Conservation (phyloP, 2,329 filamentous ascomycete species). For the Dactylellina sp. region DNA sequence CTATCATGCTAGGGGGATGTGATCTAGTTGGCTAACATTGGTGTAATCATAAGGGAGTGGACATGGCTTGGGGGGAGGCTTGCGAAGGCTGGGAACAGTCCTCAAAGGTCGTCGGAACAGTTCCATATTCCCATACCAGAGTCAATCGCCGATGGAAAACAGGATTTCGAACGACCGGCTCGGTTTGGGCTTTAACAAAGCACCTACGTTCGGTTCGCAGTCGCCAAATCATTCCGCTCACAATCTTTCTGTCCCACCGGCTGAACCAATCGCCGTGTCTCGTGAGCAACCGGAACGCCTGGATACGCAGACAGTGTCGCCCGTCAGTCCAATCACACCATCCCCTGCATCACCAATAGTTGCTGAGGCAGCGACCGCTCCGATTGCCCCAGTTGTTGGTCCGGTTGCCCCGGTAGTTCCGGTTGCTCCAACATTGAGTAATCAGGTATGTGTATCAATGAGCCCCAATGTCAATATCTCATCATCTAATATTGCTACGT, state of each 20-base stretch:
- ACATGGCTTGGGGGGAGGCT: constrained; percentile 56
- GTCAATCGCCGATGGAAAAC: constrained; percentile 57
- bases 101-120: constrained; percentile 60
- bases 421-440: constrained; percentile 11
- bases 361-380: constrained; percentile 27
- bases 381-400: too few relatives aligned
- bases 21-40: neutral
- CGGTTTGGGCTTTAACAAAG: constrained; percentile 46
- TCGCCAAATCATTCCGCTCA: constrained; percentile 44
- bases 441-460: constrained; percentile 26
- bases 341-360: constrained; percentile 34
- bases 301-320: constrained; percentile 30
- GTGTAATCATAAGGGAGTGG: constrained; percentile 1
- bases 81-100: constrained; percentile 62
- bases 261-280: constrained; percentile 19
- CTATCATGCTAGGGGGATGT: too few relatives aligned
- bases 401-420: neutral
- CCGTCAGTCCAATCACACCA: constrained; percentile 18
- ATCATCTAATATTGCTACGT: constrained; percentile 16
- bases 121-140: constrained; percentile 58
- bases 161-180: constrained; percentile 52
- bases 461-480: neutral
- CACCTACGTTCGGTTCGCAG: constrained; percentile 25
- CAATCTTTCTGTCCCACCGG: constrained; percentile 48
- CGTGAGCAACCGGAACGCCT: constrained; percentile 39